Base-by-base conservation (phyloP, 805 yeast species). In the Ogataea saltuana region DNA sequence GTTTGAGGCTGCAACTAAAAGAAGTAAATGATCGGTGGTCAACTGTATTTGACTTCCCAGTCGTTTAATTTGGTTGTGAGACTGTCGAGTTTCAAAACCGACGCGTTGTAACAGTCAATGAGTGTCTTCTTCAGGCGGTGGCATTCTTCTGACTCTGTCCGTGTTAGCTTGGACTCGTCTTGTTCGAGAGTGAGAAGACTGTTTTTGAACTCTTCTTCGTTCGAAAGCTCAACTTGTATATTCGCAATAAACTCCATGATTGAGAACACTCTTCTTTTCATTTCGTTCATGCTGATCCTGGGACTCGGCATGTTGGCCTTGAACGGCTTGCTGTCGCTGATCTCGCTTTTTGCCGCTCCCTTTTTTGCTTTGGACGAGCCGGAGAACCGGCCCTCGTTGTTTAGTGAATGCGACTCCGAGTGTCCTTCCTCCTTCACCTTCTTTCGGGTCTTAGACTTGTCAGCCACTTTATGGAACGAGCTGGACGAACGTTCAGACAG, bases 231-330 rank as follows among this genome's bases (percentile, higher is more conserved):
- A 48, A 83, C 65, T 62, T 89, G 96, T 1, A 95, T 85, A 41
- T 96, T 74, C 10, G 90, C 88, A 19, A 91, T 76, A 74, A 90
- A 93, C 65, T 93, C 98, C 54, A 91, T 68, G 16, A 91, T 91
- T 1, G 97, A 95, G 2, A 88, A 84, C 2, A 89, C 85, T 46
- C 99, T 75, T 57, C 88, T 81, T 44, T 89, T 77, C 87, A 91
- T 84, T 62, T 91, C 99, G 53, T 78, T 76, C 47, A 90, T 64
- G 3, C 89, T 77, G 3, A 86, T 78, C 42, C 88, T 76, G 16
- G 81, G 81, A 45, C 83, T 83, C 6, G 96, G 97, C 33, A 81
- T 70, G 43, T 96, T 77, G 11, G 98, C 97, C 53, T 80, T 85
- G 35, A 88, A 82, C 2, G 91, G 85, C 60, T 83, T 86, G 48